Conservation (phyloP, 2,329 filamentous ascomycete genomes). For the Colletotrichum lini region DNA sequence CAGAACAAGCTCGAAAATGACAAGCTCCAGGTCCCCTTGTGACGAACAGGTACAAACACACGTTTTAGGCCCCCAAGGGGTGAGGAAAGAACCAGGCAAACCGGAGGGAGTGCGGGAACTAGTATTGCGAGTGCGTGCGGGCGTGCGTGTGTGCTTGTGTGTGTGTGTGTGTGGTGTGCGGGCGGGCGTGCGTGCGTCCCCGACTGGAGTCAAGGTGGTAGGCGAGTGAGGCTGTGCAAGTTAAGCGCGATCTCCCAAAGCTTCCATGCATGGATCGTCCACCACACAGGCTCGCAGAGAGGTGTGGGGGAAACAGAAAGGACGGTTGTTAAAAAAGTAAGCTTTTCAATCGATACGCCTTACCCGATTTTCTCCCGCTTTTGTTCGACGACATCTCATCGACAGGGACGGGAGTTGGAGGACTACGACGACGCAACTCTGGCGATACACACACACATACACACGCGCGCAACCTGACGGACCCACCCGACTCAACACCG, state of each 20-base stretch:
- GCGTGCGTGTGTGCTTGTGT: too few species aligned
- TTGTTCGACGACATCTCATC: constrained; percentile 35
- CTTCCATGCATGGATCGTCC: constrained; percentile 43
- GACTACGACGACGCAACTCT: constrained; percentile 4
- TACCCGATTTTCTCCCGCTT: constrained; percentile 31
- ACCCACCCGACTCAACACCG: constrained; percentile 15
- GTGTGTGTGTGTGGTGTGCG: constrained; percentile 11
- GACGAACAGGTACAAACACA: constrained; percentile 40
- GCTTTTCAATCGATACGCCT: constrained; percentile 34
- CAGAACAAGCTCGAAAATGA: constrained; percentile 32
- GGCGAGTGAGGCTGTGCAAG: constrained; percentile 43
- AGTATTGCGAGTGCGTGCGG: constrained; percentile 1
- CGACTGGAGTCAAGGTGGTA: constrained; percentile 42
- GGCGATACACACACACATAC: constrained; percentile 11
- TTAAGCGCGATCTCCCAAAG: constrained; percentile 42
- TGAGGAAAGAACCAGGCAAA: constrained; percentile 7
- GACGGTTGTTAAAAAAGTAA: constrained; percentile 26
- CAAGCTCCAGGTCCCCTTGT: constrained; percentile 40
- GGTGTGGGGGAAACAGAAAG: constrained; percentile 35
- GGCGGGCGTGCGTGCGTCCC: constrained; percentile 13
- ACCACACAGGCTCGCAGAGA: constrained; percentile 31
- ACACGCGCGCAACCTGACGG: background rate
- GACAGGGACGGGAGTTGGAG: background rate
- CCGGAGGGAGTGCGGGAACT: constrained; percentile 18
- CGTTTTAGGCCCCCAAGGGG: constrained; percentile 26